phyloP scores from a whole-genome alignment of 2,329 filamentous ascomycete species.

The Arthroderma sp. region DNA sequence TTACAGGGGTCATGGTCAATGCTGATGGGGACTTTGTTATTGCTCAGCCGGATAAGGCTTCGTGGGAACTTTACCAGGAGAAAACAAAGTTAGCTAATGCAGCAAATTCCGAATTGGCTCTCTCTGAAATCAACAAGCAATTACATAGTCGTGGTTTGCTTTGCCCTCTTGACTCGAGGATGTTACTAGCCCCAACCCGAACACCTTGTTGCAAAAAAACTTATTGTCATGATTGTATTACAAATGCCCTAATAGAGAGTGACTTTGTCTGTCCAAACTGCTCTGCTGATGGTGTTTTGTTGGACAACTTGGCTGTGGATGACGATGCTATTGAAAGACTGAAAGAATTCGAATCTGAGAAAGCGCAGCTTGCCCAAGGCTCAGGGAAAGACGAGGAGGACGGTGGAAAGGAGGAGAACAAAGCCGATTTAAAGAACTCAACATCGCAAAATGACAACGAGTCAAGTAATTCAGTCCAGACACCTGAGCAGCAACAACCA shows the following conservation, averaged over 20 bases:
- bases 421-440: too few relatives aligned
- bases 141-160: conserved; percentile 77
- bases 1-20: conserved; percentile 92
- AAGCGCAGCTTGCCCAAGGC: conserved; percentile 23
- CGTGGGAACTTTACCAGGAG: conserved; percentile 95
- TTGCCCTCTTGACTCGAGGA: conserved; percentile 91
- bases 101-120: conserved; percentile 66
- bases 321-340: conserved; percentile 67
- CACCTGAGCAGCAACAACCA: conserved; percentile 11
- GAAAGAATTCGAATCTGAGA: conserved; percentile 54
- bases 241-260: conserved; percentile 94
- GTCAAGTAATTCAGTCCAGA: background rate
- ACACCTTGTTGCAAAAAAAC: conserved; percentile 97
- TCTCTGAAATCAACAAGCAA: conserved; percentile 67
- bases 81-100: conserved; percentile 79
- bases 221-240: conserved; percentile 99
- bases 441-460: too few relatives aligned
- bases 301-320: conserved; percentile 80
- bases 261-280: conserved; percentile 93
- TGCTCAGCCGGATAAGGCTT: conserved; percentile 84
- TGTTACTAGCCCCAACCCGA: conserved; percentile 98
- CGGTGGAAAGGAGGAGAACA: too few relatives aligned
- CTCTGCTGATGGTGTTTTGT: conserved; percentile 76
- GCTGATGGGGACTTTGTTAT: conserved; percentile 95
- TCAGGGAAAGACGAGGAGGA: conserved; percentile 24